Evolutionary conservation across 163 green algal genomes (phyloP), one percentile per base, ranked within the genome.

Genomic region (Scenedesmus sp.): DNA sequence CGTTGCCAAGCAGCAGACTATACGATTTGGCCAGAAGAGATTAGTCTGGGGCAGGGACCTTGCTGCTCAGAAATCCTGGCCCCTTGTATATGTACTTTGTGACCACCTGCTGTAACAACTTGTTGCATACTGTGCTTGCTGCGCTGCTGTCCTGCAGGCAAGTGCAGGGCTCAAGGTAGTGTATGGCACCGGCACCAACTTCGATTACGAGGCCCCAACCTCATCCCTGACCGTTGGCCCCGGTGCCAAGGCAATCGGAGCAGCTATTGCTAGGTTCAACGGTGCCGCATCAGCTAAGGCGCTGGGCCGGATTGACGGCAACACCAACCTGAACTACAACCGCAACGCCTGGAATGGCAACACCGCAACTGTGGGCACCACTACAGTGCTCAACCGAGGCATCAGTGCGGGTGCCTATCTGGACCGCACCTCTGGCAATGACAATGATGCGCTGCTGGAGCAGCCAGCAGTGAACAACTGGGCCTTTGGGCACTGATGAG

Each of bases 401-500:
- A 56, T 73, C 23, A 89, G 84, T n/a, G 83, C 83, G 57, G 83
- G 83, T 4, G 83, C 83, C 16, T 88, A 88, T 57, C 57, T 88
- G 9, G 83, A 88, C n/a, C 83, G 83, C 23, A 88, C 83, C 9
- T 74, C 83, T 59, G 83, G 83, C 56, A 88, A 88, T 88, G 83
- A 76, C 59, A 88, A 88, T 20, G 83, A 88, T 56, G 83, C 83
- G 10, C 70, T 79, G 70, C 57, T 88, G 59, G 83, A 74, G n/a
- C 83, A 88, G 83, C 56, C 83, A 12, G 56, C 59, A 23, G 56
- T 76, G 10, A 46, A 52, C 18, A 55, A 74, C 57, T 88, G 46
- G 8, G 66, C 66, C 57, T 76, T 88, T 57, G 83, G 83, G 7
- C 83, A 56, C 83, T 88, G 52, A n/a, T 18, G 5, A 62, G 77